Base-by-base conservation (phyloP, 2,329 filamentous ascomycete species). In the Penicillium sp. region DNA sequence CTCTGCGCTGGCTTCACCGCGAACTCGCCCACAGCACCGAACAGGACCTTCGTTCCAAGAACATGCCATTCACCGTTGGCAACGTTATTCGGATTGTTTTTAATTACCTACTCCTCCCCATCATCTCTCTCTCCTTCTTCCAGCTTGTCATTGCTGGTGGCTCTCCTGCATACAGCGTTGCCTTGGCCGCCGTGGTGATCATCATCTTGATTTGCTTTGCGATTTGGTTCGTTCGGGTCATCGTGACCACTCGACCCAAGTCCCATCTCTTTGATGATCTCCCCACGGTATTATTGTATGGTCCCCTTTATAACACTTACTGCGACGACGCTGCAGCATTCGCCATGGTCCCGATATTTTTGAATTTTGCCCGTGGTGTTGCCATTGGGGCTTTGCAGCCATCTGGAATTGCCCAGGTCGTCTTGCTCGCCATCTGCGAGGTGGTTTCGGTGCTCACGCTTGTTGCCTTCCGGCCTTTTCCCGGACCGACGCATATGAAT, bases 271-370 rank as follows among this genome's bases (percentile, higher is more conserved):
- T 96, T 62, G 93, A 98, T 65, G 89, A 97, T 58, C 75, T 98
- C 33, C 82, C 88, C 5, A 96, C 88, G 0, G 82, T 97, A 7
- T 75, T 98, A 2, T 77, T 88, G 1, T 97, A 95, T 56, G 93
- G 93, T 0, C 88, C 93, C 4, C 73, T 98, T 6, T 98, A 98
- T 68, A 98, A 98, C 68, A 98, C 93, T 0, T 97, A 94, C 64
- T 93, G 87, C 16, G 93, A 98, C 63, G 86, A 91, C 62, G 88
- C 89, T 0, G 87, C 91, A 6, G 83, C 87, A 0, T 98, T 94
- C 64, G 89, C 91, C 5, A 76, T 95, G 28, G 82, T 96, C 14
- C 90, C 91, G 1, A 81, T 95, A 11, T 72, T 94, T 21, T 74
- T 97, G 43, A 94, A 86, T 4, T 82, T 94, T 59, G 72, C 95